Conservation (phyloP, 1,284 basidiomycete genomes). For the Melampsora americana region DNA sequence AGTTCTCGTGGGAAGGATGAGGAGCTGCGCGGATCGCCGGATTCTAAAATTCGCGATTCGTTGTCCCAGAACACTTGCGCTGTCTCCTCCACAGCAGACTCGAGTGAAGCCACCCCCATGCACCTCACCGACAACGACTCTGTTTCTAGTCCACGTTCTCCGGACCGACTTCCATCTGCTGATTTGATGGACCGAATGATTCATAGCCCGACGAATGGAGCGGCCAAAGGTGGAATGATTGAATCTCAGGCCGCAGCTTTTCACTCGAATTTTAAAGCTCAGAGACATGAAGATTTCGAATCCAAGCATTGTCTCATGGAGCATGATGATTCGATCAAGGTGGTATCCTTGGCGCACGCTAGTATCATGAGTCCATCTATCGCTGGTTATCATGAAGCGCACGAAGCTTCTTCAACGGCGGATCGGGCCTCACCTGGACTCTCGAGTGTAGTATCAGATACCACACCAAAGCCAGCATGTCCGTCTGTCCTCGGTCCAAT, state of each 20-base stretch:
- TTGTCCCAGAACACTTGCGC: too few species aligned
- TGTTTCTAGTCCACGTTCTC: constrained; percentile 21
- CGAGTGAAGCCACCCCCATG: too few species aligned
- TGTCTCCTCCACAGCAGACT: too few species aligned
- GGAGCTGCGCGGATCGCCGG: too few species aligned
- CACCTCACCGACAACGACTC: not conserved
- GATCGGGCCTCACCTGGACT: too few species aligned
- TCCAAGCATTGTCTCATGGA: not conserved
- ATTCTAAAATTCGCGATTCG: too few species aligned
- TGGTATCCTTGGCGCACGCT: not conserved
- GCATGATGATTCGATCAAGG: not conserved
- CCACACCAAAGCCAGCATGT: not conserved
- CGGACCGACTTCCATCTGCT: constrained; percentile 16
- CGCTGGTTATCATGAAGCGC: not conserved
- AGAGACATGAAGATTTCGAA: not conserved
- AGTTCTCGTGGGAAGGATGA: too few species aligned
- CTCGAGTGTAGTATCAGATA: too few species aligned
- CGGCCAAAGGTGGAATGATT: not conserved
- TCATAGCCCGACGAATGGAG: not conserved
- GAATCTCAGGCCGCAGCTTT: not conserved
- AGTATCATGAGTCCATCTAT: not conserved
- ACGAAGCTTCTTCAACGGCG: not conserved
- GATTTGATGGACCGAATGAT: constrained; percentile 24
- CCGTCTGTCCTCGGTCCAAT: not conserved
- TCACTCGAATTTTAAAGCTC: not conserved